Percentiles rank a stretch among this genome's conserved stretches.
Evolutionary conservation across 202 grass and related monocot species (phyloP).

Genomic region (Setaria viridis): DNA sequence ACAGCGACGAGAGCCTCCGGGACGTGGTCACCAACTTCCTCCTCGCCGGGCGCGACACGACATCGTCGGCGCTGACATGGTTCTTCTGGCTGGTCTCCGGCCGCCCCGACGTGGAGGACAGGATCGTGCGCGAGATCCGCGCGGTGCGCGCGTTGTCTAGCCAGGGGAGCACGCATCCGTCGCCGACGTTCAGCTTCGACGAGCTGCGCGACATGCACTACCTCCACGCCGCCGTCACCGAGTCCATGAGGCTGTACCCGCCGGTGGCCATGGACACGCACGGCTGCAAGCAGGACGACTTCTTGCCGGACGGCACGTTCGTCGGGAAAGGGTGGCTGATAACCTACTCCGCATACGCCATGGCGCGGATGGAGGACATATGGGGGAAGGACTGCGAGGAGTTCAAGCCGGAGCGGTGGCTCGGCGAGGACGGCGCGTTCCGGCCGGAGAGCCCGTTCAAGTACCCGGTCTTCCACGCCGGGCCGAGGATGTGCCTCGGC

Average conservation of each 20-base stretch:
- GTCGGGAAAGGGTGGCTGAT: constrained; percentile 56
- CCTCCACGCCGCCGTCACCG: constrained; percentile 60
- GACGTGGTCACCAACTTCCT: constrained; percentile 72
- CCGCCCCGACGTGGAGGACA: constrained; percentile 49
- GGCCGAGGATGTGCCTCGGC: constrained; percentile 73
- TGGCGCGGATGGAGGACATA: constrained; percentile 49
- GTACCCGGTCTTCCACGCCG: constrained; percentile 67
- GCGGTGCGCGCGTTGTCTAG: constrained; percentile 22
- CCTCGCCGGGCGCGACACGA: constrained; percentile 67
- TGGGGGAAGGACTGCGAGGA: constrained; percentile 64
- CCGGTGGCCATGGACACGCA: constrained; percentile 58
- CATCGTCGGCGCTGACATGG: constrained; percentile 74
- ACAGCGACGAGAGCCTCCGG: constrained; percentile 58
- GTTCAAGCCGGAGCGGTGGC: constrained; percentile 75
- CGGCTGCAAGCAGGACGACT: constrained; percentile 53
- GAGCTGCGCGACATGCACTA: constrained; percentile 64
- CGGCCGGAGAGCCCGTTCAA: constrained; percentile 66
- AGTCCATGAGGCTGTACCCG: constrained; percentile 66
- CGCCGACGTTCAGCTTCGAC: constrained; percentile 54
- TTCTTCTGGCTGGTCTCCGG: constrained; percentile 69
- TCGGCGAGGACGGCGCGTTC: constrained; percentile 62
- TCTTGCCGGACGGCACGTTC: constrained; percentile 64
- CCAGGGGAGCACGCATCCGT: neutral
- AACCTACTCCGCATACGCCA: constrained; percentile 67
- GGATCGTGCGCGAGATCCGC: constrained; percentile 58